A percentile compares a stretch with the other conserved stretches of the same genome.
phyloP scores from a whole-genome alignment of 805 yeast species.

The Saccharomycopsis oosterbeekiorum region DNA sequence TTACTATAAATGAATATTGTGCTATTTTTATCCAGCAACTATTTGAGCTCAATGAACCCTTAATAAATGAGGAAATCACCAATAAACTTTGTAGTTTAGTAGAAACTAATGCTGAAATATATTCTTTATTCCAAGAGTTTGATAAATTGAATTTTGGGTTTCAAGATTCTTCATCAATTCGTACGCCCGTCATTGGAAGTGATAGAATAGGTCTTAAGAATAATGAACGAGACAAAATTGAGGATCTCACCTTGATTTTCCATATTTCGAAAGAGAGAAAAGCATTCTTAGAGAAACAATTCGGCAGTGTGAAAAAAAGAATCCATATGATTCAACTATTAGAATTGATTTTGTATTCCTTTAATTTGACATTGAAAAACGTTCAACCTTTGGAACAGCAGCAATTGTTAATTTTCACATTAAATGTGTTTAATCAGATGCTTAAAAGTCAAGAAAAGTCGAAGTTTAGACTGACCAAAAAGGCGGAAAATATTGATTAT shows the following conservation, averaged over 20 bases:
- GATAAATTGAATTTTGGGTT: neutral
- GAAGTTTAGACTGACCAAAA: neutral
- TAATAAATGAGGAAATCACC: conserved; percentile 5
- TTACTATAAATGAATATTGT: conserved; percentile 7
- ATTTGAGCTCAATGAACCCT: conserved; percentile 7
- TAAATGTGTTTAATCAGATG: conserved; percentile 8
- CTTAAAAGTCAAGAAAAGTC: neutral
- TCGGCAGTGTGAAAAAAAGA: neutral
- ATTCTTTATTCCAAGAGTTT: neutral
- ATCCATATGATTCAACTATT: neutral
- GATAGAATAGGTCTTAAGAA: neutral
- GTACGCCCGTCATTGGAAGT: neutral
- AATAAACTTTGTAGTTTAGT: conserved; percentile 5
- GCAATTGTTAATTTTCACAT: neutral
- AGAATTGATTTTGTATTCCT: conserved; percentile 7
- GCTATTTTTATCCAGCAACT: conserved; percentile 6
- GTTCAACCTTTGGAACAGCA: neutral
- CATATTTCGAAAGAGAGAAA: conserved; percentile 1
- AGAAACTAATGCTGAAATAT: neutral
- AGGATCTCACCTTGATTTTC: neutral
- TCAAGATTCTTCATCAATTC: neutral
- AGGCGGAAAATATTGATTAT: conserved; percentile 8
- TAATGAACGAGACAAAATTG: neutral
- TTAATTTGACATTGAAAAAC: conserved; percentile 6
- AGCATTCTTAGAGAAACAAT: conserved; percentile 3